Evolutionary conservation across 2,329 filamentous ascomycete genomes (phyloP), one percentile per base, ranked within the genome.

Genomic region (Colletotrichum sp.): DNA sequence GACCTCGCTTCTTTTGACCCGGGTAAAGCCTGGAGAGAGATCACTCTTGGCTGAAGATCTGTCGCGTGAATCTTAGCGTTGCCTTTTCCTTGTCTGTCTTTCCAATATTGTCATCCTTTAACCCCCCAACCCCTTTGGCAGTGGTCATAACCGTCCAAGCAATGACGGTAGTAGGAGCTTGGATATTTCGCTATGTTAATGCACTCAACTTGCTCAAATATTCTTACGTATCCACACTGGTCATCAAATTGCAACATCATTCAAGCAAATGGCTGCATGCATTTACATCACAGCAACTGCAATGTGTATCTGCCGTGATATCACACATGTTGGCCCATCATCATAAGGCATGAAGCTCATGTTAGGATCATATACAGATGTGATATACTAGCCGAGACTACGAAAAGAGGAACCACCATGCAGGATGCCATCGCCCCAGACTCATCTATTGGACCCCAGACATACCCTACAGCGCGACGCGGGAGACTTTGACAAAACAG

Each of bases 361-460:
- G 12, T 48, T 44, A 75, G 63, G 57, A 74, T 76, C 74, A 76
- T 76, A 65, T 76, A 76, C 74, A 76, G 57, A 65, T 75, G 65
- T 71, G 74, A 76, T 76, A 74, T 76, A 76, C 73, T 75, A 66
- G 72, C 59, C 70, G 70, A 73, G 57, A 69, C 64, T 69, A 76
- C 44, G 32, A 69, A 76, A 73, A 34, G 65, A 69, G 65, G 59
- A 76, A 73, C 69, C 57, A 59, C 22, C 73, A 75, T 75, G 73
- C 73, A 73, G 30, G 66, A 73, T 74, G 70, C 64, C 72, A 65
- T 68, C 55, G 39, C 59, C 64, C 68, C 52, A 59, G 63, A 71
- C 69, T 52, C 65, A 72, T 76, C 74, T 76, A 76, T 72, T 64
- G 68, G 59, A 62, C 64, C 62, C 65, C 36, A 66, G 75, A 67